Base-by-base conservation (phyloP, 148 eudicot species). In the Spergularia marina region DNA sequence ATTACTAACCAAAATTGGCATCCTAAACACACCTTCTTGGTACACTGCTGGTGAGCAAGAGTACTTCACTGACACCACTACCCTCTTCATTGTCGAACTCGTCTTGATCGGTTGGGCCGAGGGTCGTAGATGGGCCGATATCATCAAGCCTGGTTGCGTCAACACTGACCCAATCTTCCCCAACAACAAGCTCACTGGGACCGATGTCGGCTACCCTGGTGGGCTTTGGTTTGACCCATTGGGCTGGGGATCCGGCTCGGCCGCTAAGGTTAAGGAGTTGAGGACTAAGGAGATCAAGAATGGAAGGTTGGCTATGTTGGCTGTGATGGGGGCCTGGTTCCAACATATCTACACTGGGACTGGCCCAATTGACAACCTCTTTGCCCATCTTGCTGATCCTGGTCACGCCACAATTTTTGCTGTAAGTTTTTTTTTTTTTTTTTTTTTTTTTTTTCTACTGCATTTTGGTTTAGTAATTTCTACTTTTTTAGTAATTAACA, bases 201-300 rank as follows among this genome's bases (percentile, higher is more conserved):
- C 98, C 0, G 98, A 95, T 49, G 99, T 95, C 15, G 99, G 99
- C 0, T 95, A 95, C 87, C 99, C 99, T 0, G 99, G 99, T 39
- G 99, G 99, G 36, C 88, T 95, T 2, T 95, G 97, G 97, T 95
- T 95, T 64, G 99, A 95, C 82, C 99, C 99, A 0, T 84, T 95
- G 65, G 98, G 97, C 4, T 95, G 98, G 97, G 99, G 99, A 8
- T 83, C 88, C 5, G 97, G 94, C 5, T 95, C 98, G 0, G 88
- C 97, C 1, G 83, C 78, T 21, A 92, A 92, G 77, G 65, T 92
- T 1, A 91, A 75, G 90, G 99, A 90, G 86, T 76, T 95, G 83
- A 92, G 99, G 87, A 91, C 92, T 9, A 95, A 95, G 82, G 99
- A 95, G 87, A 95, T 95, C 63, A 95, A 95, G 90, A 95, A 95